Evolutionary conservation across 1,284 basidiomycete genomes (phyloP), one percentile per base, ranked within the genome.

Genomic region (Ceratobasidium sp.): DNA sequence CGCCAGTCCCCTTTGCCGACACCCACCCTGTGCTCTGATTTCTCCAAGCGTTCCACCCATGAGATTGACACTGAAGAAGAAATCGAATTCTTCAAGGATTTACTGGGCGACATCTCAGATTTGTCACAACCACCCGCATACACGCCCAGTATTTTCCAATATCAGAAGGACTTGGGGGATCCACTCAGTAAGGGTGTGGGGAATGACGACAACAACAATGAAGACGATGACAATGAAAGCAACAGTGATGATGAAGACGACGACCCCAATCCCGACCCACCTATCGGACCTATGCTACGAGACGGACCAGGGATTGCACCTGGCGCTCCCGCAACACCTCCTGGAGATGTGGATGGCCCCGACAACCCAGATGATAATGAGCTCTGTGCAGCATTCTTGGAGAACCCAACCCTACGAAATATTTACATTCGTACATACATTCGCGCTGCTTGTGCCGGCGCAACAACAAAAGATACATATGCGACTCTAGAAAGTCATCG

Each of bases 341-440:
- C 8, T 17, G 17, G 10, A 40, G 17, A 40, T 40, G 8, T 40
- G 38, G 52, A 54, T 5, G 29, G 31, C n/a, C 29, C 6, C 52
- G 32, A 54, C 20, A 8, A 13, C 22, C 45, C 45, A 6, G 20
- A 54, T 54, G 52, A 31, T 5, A n/a, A 54, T 29, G 52, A 34
- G 31, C n/a, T 17, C 29, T 6, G 52, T 34, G 20, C 27, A 32
- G 52, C 52, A 6, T 54, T 54, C 20, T 20, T 5, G 3, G 31
- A 54, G 20, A 27, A 54, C 52, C 52, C 52, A 13, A 32, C 12
- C 7, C 27, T 54, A 6, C 52, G 27, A 2, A 54, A 54, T n/a
- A 34, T 56, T 15, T 56, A 56, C 17, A 22, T 56, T 15, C 35
- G 54, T 17, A 34, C 42, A 10, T 58, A 43, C 40, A 43, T n/a